Evolutionary conservation across 495 filamentous ascomycete species (phyloP), one percentile per base, ranked within the genome.

Genomic region (Oidiodendron maius): DNA sequence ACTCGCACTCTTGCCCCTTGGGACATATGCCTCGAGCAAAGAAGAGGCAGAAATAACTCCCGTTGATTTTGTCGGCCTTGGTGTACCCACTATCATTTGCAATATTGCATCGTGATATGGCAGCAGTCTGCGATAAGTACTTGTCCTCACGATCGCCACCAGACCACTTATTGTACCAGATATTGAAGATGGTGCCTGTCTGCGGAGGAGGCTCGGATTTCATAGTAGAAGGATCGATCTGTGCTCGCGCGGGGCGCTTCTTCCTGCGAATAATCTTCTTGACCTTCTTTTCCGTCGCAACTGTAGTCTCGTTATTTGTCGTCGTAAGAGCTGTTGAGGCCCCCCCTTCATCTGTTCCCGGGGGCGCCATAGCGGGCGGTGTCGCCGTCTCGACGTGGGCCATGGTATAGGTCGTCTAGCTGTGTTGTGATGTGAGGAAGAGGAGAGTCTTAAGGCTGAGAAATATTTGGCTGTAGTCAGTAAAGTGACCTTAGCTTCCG

Each of bases 101-200:
- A 23, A 97, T 71, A 60, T 89, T 89, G 69, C 90, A 96, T 25
- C 94, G 82, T 3, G 77, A 76, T 24, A 80, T 74, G 0, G 93
- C 91, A 41, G 79, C 77, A 28, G 72, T 74, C 59, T 95, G 84
- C 15, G 82, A 83, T 4, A 86, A 77, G 56, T 93, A 89, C 50
- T 86, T 85, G 70, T 96, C 91, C 57, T 96, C 91, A 35, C 91
- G 82, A 64, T 98, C 91, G 48, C 94, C 91, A 42, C 91, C 93
- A 4, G 79, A 81, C 89, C 89, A 96, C 65, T 95, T 95, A 68
- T 93, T 94, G 64, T 95, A 91, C 86, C 87, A 95, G 51, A 91
- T 87, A 56, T 96, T 96, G 75, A 91, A 98, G 43, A 87, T 83
- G 0, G 86, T 91, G 34, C 93, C 93, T 0, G 91, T 96, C 56